phyloP scores from a whole-genome alignment of 1,139 yeast genomes.

The Suhomyces kunorum region DNA sequence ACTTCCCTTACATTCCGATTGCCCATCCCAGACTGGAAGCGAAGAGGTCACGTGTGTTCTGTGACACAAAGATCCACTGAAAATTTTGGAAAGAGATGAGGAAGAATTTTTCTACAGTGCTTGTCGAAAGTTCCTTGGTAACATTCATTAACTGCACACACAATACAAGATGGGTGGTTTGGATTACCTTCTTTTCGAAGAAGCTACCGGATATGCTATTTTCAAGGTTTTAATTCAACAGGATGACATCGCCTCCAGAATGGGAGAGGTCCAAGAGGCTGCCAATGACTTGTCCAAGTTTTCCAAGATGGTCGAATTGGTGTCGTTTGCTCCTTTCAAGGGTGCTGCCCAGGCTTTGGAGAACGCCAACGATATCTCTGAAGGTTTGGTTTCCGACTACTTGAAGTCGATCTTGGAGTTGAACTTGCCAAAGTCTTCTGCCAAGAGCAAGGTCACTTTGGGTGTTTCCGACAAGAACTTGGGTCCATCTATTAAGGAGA shows the following conservation, averaged over 20 bases:
- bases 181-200: slow-evolving; percentile 94
- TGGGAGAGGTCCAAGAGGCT: slow-evolving; percentile 93
- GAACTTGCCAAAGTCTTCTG: slow-evolving; percentile 84
- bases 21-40: not conserved
- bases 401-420: slow-evolving; percentile 85
- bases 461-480: slow-evolving; percentile 95
- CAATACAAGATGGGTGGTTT: slow-evolving; percentile 55
- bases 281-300: slow-evolving; percentile 83
- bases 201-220: slow-evolving; percentile 97
- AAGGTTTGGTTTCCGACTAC: slow-evolving; percentile 92
- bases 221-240: slow-evolving; percentile 93
- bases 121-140: slow-evolving; percentile 6
- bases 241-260: slow-evolving; percentile 88
- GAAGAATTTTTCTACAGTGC: slow-evolving; percentile 20
- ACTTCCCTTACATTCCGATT: too few relatives aligned
- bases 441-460: slow-evolving; percentile 63
- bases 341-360: slow-evolving; percentile 99
- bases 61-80: slow-evolving; percentile 11
- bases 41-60: slow-evolving; percentile 10
- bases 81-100: slow-evolving; percentile 20
- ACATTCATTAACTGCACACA: slow-evolving; percentile 9
- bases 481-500: slow-evolving; percentile 95
- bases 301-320: slow-evolving; percentile 90
- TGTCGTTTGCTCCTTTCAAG: slow-evolving; percentile 96
- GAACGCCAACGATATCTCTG: slow-evolving; percentile 96